Evolutionary conservation across 148 eudicot genomes (phyloP).

Genomic region (Simmondsia chinensis): DNA sequence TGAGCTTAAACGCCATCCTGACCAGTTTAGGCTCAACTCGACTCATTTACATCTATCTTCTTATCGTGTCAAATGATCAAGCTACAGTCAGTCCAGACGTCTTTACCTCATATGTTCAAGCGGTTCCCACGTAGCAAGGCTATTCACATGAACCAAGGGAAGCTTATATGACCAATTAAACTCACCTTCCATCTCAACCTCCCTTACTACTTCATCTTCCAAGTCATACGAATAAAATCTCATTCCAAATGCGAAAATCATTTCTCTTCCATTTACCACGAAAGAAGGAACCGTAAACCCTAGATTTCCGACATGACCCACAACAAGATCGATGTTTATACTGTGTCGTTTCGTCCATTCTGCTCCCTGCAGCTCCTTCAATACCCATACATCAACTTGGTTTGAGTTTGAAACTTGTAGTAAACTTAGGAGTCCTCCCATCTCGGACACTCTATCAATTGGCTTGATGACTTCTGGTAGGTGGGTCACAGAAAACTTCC

Average conservation of each 20-base stretch:
- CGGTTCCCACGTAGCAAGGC: constrained; percentile 31
- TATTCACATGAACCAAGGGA: constrained; percentile 19
- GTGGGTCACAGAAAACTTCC: constrained; percentile 11
- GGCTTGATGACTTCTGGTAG: constrained; percentile 13
- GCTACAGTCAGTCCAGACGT: too few species aligned
- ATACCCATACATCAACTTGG: constrained; percentile 25
- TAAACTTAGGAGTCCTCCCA: constrained; percentile 27
- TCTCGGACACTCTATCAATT: constrained; percentile 21
- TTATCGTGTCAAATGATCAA: too few species aligned
- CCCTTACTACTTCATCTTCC: constrained; percentile 15
- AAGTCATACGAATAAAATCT: constrained; percentile 17
- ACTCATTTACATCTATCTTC: too few species aligned
- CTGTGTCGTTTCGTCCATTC: constrained; percentile 29
- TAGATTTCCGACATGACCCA: constrained; percentile 11
- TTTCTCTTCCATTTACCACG: constrained; percentile 17
- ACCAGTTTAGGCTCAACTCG: too few species aligned
- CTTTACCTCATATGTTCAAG: constrained; percentile 24
- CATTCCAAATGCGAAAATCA: constrained; percentile 14
- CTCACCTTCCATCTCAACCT: constrained; percentile 13
- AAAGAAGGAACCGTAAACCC: constrained; percentile 9
- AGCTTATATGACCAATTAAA: neutral
- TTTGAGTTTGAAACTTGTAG: constrained; percentile 10
- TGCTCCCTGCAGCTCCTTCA: constrained; percentile 15
- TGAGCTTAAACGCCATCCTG: too few species aligned
- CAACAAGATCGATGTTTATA: constrained; percentile 14